A percentile compares a stretch with the other conserved stretches of the same genome.
Evolutionary conservation across 805 yeast species (phyloP).

Genomic region (Candida odintsovae): DNA sequence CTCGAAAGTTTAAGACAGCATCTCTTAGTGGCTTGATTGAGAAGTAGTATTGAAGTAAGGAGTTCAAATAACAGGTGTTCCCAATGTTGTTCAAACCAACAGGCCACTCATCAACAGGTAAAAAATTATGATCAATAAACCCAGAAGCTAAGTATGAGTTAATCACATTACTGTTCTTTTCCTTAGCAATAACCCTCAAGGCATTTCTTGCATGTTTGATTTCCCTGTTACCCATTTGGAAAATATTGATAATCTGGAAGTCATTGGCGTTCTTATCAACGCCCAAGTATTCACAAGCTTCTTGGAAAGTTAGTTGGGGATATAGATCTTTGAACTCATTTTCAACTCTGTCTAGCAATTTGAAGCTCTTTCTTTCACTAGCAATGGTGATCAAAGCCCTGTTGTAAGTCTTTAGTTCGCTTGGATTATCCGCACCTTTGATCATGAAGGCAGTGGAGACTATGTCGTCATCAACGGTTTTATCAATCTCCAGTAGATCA

Average conservation of each 20-base stretch:
- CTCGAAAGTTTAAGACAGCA: conserved; percentile 50
- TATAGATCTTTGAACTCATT: conserved; percentile 26
- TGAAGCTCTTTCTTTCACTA: conserved; percentile 46
- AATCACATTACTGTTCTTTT: conserved; percentile 50
- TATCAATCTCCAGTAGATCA: conserved; percentile 41
- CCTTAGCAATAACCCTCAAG: conserved; percentile 48
- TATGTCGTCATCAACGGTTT: conserved; percentile 60
- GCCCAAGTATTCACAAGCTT: conserved; percentile 46
- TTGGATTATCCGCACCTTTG: conserved; percentile 47
- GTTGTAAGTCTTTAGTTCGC: conserved; percentile 36
- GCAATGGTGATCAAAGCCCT: conserved; percentile 63
- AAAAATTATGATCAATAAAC: conserved; percentile 46
- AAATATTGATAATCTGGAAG: conserved; percentile 45
- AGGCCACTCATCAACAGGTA: conserved; percentile 73
- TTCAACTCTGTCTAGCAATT: conserved; percentile 50
- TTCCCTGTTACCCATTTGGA: conserved; percentile 45
- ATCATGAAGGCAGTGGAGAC: conserved; percentile 70
- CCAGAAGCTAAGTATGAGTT: conserved; percentile 56
- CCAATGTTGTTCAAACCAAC: conserved; percentile 93
- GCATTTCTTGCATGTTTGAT: conserved; percentile 53
- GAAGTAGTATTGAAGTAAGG: conserved; percentile 85
- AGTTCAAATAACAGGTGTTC: conserved; percentile 91
- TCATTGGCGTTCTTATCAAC: conserved; percentile 49
- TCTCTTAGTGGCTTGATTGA: conserved; percentile 77
- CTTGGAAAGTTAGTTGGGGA: conserved; percentile 25